These are phyloP conservation scores for Dentipellis fragilis DNA, from an alignment of 768 basidiomycete genomes.

Conservation along the genomic window DNA sequence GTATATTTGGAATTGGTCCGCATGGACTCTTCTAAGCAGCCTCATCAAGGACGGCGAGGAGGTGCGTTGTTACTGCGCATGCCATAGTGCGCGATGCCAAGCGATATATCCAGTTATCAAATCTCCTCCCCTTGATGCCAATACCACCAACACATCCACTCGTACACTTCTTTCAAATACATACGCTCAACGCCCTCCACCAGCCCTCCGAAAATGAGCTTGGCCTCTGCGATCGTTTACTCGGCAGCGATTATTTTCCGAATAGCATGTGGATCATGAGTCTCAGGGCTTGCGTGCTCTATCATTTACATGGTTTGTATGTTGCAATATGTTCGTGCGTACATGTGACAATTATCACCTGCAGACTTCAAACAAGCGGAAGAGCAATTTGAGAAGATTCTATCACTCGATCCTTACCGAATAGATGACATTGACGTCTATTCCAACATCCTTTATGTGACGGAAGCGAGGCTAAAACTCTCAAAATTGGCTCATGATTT, in stretches of 20 bases:
- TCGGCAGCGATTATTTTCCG: slow-evolving; percentile 65
- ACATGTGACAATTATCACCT: slow-evolving; percentile 4
- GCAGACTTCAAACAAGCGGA: slow-evolving; percentile 86
- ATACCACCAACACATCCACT: slow-evolving; percentile 43
- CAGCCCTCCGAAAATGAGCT: slow-evolving; percentile 83
- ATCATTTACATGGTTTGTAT: slow-evolving; percentile 77
- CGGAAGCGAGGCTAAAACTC: slow-evolving; percentile 78
- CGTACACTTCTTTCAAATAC: slow-evolving; percentile 73
- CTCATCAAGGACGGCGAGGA: slow-evolving; percentile 14
- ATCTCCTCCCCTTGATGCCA: slow-evolving; percentile 35
- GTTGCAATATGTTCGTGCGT: background rate
- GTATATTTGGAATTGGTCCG: slow-evolving; percentile 16
- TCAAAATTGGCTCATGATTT: slow-evolving; percentile 90
- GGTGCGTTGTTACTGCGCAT: slow-evolving; percentile 1
- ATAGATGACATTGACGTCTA: slow-evolving; percentile 94
- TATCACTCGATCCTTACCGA: slow-evolving; percentile 72
- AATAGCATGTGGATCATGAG: slow-evolving; percentile 80
- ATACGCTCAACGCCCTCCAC: slow-evolving; percentile 82
- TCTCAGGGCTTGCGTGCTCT: slow-evolving; percentile 75
- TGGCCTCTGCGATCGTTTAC: slow-evolving; percentile 67
- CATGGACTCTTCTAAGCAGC: slow-evolving; percentile 8
- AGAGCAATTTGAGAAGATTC: slow-evolving; percentile 74
- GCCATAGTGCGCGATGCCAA: slow-evolving; percentile 14
- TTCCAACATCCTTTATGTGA: slow-evolving; percentile 95
- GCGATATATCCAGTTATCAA: slow-evolving; percentile 27